Percentiles rank a stretch among this genome's conserved stretches.
phyloP scores from a whole-genome alignment of 1,284 basidiomycete genomes.

The Rhodofomes roseus region DNA sequence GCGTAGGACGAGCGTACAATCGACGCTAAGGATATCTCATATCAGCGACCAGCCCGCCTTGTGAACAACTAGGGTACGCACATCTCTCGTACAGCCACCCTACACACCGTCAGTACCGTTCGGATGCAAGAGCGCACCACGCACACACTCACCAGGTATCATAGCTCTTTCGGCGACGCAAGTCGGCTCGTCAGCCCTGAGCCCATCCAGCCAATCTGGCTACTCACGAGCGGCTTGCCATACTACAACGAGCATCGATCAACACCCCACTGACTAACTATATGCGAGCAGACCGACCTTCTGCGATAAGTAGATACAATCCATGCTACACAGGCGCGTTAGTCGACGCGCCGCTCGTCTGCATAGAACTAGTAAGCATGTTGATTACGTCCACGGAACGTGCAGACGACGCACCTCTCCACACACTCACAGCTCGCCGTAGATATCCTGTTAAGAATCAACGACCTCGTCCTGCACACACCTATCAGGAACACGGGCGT shows the following conservation, averaged over 20 bases:
- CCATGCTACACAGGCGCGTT: constrained; percentile 63
- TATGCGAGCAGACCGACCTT: constrained; percentile 48
- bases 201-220: not conserved
- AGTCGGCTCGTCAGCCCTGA: not conserved
- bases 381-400: not conserved
- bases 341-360: no score
- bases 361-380: no score
- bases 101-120: constrained; percentile 23
- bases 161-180: constrained; percentile 37
- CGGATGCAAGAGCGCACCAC: not conserved
- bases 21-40: constrained; percentile 45
- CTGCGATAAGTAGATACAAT: constrained; percentile 92
- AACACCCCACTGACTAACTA: not conserved
- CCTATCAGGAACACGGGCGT: constrained; percentile 15
- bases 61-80: constrained; percentile 35
- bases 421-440: constrained; percentile 71
- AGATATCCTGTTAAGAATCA: constrained; percentile 69
- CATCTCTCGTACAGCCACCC: constrained; percentile 77
- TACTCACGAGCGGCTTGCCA: constrained; percentile 42
- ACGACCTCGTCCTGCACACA: not conserved
- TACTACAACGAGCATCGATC: constrained; percentile 29
- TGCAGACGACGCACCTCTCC: not conserved
- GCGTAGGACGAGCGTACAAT: constrained; percentile 36
- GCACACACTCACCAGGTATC: constrained; percentile 45
- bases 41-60: constrained; percentile 68